Conservation (phyloP, 2,329 filamentous ascomycete genomes). For the Paecilomyces sp. region DNA sequence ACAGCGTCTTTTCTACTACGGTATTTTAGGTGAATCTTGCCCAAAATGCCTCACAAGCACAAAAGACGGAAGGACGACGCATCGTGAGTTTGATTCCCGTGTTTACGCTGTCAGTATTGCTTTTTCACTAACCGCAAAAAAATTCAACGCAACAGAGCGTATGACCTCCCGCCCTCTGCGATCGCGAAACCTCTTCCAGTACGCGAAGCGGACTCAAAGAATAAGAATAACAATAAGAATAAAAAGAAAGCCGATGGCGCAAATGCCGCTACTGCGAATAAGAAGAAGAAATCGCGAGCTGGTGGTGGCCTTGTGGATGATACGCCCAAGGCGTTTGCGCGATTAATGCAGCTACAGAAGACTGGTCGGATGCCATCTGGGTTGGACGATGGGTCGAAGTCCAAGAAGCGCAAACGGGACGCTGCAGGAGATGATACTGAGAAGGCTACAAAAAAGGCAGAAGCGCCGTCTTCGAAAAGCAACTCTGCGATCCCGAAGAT, state of each 20-base stretch:
- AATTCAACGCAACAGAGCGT: conserved; percentile 27
- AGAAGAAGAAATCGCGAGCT: conserved; percentile 22
- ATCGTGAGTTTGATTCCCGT: conserved; percentile 38
- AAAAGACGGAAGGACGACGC: conserved; percentile 51
- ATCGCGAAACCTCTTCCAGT: conserved; percentile 54
- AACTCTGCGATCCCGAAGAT: conserved; percentile 54
- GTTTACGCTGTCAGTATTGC: background rate
- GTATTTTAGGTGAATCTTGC: conserved; percentile 3
- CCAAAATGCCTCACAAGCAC: conserved; percentile 77
- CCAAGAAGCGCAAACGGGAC: conserved; percentile 44
- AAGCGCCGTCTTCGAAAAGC: conserved; percentile 11
- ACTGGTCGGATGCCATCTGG: conserved; percentile 31
- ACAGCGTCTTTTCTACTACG: too few relatives aligned
- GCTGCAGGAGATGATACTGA: conserved; percentile 12
- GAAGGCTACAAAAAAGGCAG: conserved; percentile 19
- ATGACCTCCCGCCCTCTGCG: conserved; percentile 54
- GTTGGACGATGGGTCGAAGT: conserved; percentile 25
- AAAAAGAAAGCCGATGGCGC: conserved; percentile 25
- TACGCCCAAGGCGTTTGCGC: conserved; percentile 78
- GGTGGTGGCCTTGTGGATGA: conserved; percentile 53
- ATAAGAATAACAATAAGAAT: conserved; percentile 26
- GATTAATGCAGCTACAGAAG: conserved; percentile 59
- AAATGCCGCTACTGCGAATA: conserved; percentile 23
- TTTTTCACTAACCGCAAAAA: conserved; percentile 13
- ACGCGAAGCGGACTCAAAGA: conserved; percentile 36